Percentiles rank a stretch among this genome's conserved stretches.
These are phyloP conservation scores for Saposhnikovia divaricata DNA, from an alignment of 129 eudicot genomes.

Conservation along the genomic window DNA sequence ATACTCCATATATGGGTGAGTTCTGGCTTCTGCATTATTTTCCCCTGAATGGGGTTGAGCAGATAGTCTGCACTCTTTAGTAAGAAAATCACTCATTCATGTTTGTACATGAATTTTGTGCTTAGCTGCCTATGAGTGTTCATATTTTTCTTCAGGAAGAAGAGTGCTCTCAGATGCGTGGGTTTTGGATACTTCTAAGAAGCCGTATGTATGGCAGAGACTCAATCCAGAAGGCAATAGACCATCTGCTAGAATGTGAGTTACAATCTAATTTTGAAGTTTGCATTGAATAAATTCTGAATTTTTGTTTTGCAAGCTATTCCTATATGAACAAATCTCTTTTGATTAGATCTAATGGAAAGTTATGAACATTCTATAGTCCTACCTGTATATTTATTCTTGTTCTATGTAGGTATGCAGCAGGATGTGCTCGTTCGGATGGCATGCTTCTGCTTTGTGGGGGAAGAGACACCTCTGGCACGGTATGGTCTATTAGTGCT, in stretches of 20 bases:
- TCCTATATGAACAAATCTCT: not conserved
- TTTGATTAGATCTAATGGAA: not conserved
- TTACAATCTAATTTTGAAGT: constrained; percentile 15
- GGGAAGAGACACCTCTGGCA: constrained; percentile 91
- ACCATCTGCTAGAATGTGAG: constrained; percentile 98
- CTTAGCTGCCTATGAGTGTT: not conserved
- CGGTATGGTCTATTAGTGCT: constrained; percentile 35
- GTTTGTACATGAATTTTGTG: not conserved
- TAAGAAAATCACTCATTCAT: not conserved
- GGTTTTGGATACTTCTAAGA: constrained; percentile 94
- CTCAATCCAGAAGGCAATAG: constrained; percentile 91
- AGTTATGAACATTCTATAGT: not conserved
- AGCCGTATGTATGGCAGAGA: constrained; percentile 88
- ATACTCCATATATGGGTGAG: too few species aligned
- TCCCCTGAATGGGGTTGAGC: too few species aligned
- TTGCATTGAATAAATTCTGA: not conserved
- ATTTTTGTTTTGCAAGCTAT: not conserved
- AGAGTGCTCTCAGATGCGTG: constrained; percentile 89
- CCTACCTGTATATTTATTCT: not conserved
- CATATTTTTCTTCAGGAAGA: constrained; percentile 49
- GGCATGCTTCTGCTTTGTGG: constrained; percentile 99
- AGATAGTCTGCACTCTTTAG: too few species aligned
- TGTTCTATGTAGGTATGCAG: constrained; percentile 64
- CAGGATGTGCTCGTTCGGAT: constrained; percentile 93
- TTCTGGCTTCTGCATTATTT: too few species aligned